Base-by-base conservation (phyloP, 805 yeast genomes). In the Zygosaccharomyces pseudorouxii region DNA sequence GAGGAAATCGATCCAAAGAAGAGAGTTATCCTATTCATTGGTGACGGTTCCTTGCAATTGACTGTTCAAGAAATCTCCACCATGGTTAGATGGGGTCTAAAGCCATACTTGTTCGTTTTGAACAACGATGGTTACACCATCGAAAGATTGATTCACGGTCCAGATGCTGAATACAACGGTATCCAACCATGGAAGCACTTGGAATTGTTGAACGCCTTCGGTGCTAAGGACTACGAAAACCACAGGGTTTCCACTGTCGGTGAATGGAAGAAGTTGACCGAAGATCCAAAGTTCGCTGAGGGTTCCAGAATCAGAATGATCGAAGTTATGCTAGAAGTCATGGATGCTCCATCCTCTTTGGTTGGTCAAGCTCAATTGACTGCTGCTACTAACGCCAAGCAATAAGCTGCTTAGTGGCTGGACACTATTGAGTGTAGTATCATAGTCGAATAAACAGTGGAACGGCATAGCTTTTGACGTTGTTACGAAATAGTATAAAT, bases 101-200 rank as follows among this genome's bases (percentile, higher is more conserved):
- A 75, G 54, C 87, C 87, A 60, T 82, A 82, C 71, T 68, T 83
- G 62, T 82, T 82, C 63, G 79, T 83, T 29, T 73, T 83, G 64
- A 83, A 82, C 73, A 83, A 83, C 70, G 79, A 76, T 55, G 89
- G 89, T 67, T 83, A 82, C 74, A 82, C 89, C 58, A 82, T 82
- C 63, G 88, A 82, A 70, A 79, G 81, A 71, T 75, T 82, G 71
- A 81, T 83, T 56, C 88, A 83, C 70, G 88, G 88, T 65, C 78
- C 72, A 57, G 70, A 71, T 27, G 86, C 86, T 43, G 68, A 73
- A 48, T 83, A 83, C 71, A 83, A 83, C 67, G 79, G 76, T 56
- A 78, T 83, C 60, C 88, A 82, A 70, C 70, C 76, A 47, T 83
- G 89, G 89, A 76, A 81, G 62, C 84, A 83, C 71, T 71, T 73